A percentile compares a stretch with the other conserved stretches of the same genome.
These are phyloP conservation scores for Cajanus cajan DNA, from an alignment of 306 rosid species.

Conservation along the genomic window DNA sequence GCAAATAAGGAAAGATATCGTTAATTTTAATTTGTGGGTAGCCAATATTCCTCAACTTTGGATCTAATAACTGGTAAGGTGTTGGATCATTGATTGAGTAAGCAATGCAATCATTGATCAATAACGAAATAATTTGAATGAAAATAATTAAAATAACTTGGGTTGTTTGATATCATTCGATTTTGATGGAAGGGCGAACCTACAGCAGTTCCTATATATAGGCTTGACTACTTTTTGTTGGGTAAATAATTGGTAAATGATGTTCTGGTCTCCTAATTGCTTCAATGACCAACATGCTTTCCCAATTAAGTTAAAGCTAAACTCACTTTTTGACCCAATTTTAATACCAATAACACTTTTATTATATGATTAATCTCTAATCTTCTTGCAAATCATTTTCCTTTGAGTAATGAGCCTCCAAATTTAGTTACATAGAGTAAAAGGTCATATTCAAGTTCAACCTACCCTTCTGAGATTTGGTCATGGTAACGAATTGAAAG, in stretches of 20 bases:
- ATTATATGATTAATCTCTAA: conserved; percentile 11
- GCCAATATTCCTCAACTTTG: background rate
- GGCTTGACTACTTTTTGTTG: conserved; percentile 49
- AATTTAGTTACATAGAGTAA: conserved; percentile 20
- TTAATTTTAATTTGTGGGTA: background rate
- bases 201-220: conserved; percentile 41
- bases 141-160: background rate
- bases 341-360: conserved; percentile 15
- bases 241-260: conserved; percentile 49
- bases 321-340: conserved; percentile 39
- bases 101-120: conserved; percentile 7
- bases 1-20: background rate
- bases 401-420: conserved; percentile 29
- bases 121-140: background rate
- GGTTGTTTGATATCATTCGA: conserved; percentile 20
- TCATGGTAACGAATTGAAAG: conserved; percentile 22
- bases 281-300: conserved; percentile 39
- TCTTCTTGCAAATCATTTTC: conserved; percentile 37
- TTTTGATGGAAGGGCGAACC: conserved; percentile 38
- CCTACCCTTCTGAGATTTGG: conserved; percentile 27
- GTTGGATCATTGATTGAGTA: background rate
- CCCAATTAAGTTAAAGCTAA: conserved; percentile 39
- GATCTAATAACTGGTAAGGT: conserved; percentile 13
- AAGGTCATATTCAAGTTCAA: conserved; percentile 19
- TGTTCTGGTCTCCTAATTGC: conserved; percentile 32